These are phyloP conservation scores for Amanita thiersii DNA, from an alignment of 768 basidiomycete species.

Conservation along the genomic window DNA sequence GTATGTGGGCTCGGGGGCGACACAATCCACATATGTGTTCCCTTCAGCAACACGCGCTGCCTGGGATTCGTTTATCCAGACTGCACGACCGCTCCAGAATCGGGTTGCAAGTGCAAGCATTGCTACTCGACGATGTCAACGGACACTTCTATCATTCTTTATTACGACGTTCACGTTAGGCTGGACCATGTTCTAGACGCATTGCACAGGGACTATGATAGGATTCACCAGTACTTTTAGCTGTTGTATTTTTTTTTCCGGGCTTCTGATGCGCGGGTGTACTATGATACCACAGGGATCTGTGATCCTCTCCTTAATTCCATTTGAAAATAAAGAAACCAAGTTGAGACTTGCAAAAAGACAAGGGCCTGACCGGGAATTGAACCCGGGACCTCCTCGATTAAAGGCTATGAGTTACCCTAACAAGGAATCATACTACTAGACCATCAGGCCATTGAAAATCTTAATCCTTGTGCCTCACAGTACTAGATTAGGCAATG, in stretches of 20 bases:
- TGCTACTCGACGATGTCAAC: not conserved
- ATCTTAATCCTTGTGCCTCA: not conserved
- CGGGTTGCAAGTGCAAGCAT: not conserved
- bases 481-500: slow-evolving; percentile 11
- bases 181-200: slow-evolving; percentile 7
- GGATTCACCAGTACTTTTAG: no score
- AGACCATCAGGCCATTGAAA: slow-evolving; percentile 38
- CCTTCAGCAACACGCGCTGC: slow-evolving; percentile 48
- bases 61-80: slow-evolving; percentile 44
- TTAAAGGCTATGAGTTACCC: slow-evolving; percentile 20
- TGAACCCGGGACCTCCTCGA: slow-evolving; percentile 87
- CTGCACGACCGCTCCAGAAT: slow-evolving; percentile 15
- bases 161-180: not conserved
- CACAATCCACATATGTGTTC: slow-evolving; percentile 44
- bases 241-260: not conserved
- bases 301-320: not conserved
- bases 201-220: no score
- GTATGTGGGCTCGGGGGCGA: slow-evolving; percentile 42
- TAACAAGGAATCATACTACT: slow-evolving; percentile 61
- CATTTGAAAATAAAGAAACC: slow-evolving; percentile 7
- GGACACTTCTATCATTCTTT: not conserved
- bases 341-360: no score
- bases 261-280: no score
- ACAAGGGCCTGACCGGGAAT: slow-evolving; percentile 69
- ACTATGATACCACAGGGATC: not conserved